Evolutionary conservation across 768 basidiomycete genomes (phyloP).

Genomic region (Collybia nuda): DNA sequence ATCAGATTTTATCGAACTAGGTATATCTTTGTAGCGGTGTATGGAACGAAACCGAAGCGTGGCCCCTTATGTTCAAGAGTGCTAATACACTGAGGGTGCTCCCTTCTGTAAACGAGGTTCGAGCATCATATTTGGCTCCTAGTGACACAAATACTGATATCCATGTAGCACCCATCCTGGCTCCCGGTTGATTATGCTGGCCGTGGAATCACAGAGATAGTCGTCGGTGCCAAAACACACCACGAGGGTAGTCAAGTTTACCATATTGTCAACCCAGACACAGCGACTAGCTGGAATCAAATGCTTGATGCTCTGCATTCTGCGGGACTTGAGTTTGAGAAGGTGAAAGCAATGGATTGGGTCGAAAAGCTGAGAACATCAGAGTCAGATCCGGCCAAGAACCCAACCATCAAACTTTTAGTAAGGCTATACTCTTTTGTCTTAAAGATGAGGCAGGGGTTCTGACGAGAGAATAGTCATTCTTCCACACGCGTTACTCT

Average conservation of each 20-base stretch:
- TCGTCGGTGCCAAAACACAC: slow-evolving; percentile 14
- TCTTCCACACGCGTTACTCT: slow-evolving; percentile 30
- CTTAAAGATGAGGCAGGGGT: not conserved
- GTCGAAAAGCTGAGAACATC: slow-evolving; percentile 16
- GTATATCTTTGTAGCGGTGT: slow-evolving; percentile 29
- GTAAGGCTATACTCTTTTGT: slow-evolving; percentile 13
- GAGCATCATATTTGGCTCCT: slow-evolving; percentile 5
- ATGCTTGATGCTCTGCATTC: slow-evolving; percentile 36
- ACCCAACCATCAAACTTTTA: slow-evolving; percentile 44
- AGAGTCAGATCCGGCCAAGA: slow-evolving; percentile 33
- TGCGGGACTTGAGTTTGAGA: slow-evolving; percentile 38
- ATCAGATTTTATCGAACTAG: no score
- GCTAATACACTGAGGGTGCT: slow-evolving; percentile 38
- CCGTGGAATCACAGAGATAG: slow-evolving; percentile 44
- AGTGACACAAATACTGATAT: not conserved
- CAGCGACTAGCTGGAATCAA: slow-evolving; percentile 32
- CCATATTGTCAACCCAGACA: slow-evolving; percentile 36
- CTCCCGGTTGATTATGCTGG: slow-evolving; percentile 55
- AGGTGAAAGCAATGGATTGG: slow-evolving; percentile 35
- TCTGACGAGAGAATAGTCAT: slow-evolving; percentile 19
- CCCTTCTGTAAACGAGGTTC: slow-evolving; percentile 26
- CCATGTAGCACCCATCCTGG: slow-evolving; percentile 40
- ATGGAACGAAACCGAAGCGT: slow-evolving; percentile 52
- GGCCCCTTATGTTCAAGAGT: slow-evolving; percentile 44
- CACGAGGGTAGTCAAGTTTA: slow-evolving; percentile 23